phyloP scores from a whole-genome alignment of 2,329 filamentous ascomycete genomes.

The Kalmusia sp. region DNA sequence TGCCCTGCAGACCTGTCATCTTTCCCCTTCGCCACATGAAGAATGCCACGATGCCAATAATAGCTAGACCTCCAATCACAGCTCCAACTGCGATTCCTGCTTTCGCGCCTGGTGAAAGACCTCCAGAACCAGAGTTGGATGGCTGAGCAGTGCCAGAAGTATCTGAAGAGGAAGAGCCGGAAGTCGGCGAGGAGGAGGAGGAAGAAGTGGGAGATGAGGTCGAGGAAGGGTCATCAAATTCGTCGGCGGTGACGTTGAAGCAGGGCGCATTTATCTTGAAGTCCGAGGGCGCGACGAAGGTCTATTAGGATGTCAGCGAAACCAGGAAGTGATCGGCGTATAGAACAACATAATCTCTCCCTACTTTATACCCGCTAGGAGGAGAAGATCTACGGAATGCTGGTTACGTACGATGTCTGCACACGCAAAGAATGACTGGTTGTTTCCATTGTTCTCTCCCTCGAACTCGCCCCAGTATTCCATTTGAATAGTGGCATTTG shows the following conservation, averaged over 20 bases:
- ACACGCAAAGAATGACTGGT: conserved; percentile 56
- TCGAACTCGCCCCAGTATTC: conserved; percentile 53
- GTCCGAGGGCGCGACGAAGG: conserved; percentile 48
- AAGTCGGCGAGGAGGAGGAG: conserved; percentile 26
- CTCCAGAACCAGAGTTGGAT: conserved; percentile 1
- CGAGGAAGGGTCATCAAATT: conserved; percentile 38
- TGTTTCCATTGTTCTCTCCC: conserved; percentile 45
- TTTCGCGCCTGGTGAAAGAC: conserved; percentile 51
- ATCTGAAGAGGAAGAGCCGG: conserved; percentile 13
- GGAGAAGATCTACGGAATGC: no score
- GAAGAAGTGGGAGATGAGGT: conserved; percentile 27
- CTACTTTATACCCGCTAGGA: no score
- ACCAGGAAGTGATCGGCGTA: neutral
- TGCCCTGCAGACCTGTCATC: conserved; percentile 24
- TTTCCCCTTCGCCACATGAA: conserved; percentile 30
- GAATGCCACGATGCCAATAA: conserved; percentile 30
- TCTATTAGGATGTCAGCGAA: conserved; percentile 19
- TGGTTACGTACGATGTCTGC: conserved; percentile 48
- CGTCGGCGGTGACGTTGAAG: conserved; percentile 54
- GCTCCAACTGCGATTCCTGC: conserved; percentile 51
- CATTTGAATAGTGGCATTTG: conserved; percentile 56
- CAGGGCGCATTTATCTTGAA: conserved; percentile 54
- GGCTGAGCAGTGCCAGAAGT: no score
- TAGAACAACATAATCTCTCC: no score
- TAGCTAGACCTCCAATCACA: conserved; percentile 29